Evolutionary conservation across 2,329 filamentous ascomycete species (phyloP), one percentile per base, ranked within the genome.

Genomic region (Rutstroemia sp.): DNA sequence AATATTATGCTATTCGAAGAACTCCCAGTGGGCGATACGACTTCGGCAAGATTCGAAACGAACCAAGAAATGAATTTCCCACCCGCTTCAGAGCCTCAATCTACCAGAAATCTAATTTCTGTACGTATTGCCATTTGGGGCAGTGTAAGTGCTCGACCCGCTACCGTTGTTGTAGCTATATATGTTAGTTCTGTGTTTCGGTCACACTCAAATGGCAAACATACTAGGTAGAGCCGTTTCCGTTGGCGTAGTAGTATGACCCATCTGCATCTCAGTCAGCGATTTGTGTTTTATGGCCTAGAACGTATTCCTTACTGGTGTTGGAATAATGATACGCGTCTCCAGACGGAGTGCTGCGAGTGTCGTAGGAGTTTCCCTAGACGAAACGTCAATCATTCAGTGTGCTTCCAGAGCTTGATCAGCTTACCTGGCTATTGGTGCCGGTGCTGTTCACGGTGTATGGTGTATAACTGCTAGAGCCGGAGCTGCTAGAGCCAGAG

Each of bases 161-260:
- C 68, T 67, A 46, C 83, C 83, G 62, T 76, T 70, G 70, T 87
- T 86, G 76, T 87, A 73, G 73, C 30, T 34, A 12, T 34, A 14
- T 34, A 34, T 12, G 9, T 34, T 3, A 34, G 30, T 4, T 10
- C 30, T 34, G 30, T 3, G 30, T 14, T 14, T 12, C 30, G 30
- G 30, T 34, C 9, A 12, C 30, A 34, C 12, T 34, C 9, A 10
- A 34, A 34, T 10, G 30, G 12, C 30, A 34, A 34, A 34, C 30
- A 1, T 34, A 34, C 30, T 89, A 89, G 41, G 80, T 85, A 66
- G 80, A 86, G 14, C 83, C 83, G 60, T 86, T 78, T 47, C 83
- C 72, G 72, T 88, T 89, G 67, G 78, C 80, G 72, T 88, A 89
- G 73, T 89, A 88, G 76, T 89, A 89, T 1, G 83, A 87, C 39